These are phyloP conservation scores for Pythium sp. DNA, from an alignment of 352 stramenopile genomes.

Conservation along the genomic window DNA sequence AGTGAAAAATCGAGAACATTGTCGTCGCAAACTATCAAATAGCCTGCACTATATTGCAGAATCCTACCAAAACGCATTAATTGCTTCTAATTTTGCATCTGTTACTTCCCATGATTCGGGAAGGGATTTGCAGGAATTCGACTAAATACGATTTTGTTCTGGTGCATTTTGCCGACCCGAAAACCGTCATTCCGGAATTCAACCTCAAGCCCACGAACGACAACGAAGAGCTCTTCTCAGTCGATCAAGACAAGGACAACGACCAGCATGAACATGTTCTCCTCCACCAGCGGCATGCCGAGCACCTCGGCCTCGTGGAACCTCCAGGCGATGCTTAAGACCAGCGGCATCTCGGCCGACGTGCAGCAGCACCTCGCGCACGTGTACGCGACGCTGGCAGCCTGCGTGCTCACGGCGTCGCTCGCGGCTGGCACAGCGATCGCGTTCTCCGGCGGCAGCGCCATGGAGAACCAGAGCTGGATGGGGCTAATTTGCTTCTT, in stretches of 20 bases:
- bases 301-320: constrained; percentile 38
- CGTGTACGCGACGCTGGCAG: constrained; percentile 68
- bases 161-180: not conserved
- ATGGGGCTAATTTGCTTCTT: constrained; percentile 41
- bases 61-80: not conserved
- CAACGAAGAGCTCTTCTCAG: not conserved
- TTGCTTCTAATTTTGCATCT: not conserved
- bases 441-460: constrained; percentile 25
- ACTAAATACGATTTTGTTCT: not conserved
- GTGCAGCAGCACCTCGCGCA: constrained; percentile 25
- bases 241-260: not conserved
- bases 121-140: not conserved
- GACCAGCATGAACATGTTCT: constrained; percentile 31
- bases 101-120: not conserved
- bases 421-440: constrained; percentile 41
- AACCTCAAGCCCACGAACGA: not conserved
- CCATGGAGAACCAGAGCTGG: constrained; percentile 36
- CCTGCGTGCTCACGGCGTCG: constrained; percentile 54
- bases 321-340: constrained; percentile 23
- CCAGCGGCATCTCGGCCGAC: constrained; percentile 19
- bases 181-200: constrained; percentile 7
- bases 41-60: not conserved
- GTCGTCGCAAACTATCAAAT: not conserved
- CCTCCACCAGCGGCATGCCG: constrained; percentile 59
- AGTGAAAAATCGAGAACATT: not conserved